Conservation (phyloP, 2,329 filamentous ascomycete species). For the Alternaria triticina region DNA sequence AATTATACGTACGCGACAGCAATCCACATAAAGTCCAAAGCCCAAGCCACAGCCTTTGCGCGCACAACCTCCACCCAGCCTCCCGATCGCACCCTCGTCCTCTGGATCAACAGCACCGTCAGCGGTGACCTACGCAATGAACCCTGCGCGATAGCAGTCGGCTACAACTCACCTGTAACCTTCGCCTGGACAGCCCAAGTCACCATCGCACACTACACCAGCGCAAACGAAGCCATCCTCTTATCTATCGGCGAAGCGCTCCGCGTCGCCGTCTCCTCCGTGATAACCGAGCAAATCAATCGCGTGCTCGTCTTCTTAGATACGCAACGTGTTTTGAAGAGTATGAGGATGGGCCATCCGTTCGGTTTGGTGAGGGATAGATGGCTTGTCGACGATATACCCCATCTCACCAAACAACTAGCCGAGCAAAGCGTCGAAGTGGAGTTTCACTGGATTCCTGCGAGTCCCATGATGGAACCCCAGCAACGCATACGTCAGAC, state of each 20-base stretch:
- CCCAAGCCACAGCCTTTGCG: background rate
- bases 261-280: background rate
- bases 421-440: background rate
- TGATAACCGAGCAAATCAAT: background rate
- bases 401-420: background rate
- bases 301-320: background rate
- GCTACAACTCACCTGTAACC: background rate
- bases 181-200: background rate
- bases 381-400: background rate
- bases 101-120: background rate
- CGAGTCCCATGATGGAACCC: accelerated
- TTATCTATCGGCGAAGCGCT: background rate
- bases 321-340: background rate
- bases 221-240: background rate
- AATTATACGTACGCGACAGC: background rate
- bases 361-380: background rate
- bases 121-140: background rate
- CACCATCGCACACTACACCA: background rate
- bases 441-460: background rate
- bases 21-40: background rate
- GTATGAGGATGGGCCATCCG: background rate
- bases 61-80: background rate
- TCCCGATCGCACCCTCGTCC: background rate
- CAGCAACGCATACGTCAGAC: accelerated
- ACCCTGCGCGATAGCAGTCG: background rate